Evolutionary conservation across 1,284 basidiomycete genomes (phyloP).

Genomic region (Mrakiaceae sp.): DNA sequence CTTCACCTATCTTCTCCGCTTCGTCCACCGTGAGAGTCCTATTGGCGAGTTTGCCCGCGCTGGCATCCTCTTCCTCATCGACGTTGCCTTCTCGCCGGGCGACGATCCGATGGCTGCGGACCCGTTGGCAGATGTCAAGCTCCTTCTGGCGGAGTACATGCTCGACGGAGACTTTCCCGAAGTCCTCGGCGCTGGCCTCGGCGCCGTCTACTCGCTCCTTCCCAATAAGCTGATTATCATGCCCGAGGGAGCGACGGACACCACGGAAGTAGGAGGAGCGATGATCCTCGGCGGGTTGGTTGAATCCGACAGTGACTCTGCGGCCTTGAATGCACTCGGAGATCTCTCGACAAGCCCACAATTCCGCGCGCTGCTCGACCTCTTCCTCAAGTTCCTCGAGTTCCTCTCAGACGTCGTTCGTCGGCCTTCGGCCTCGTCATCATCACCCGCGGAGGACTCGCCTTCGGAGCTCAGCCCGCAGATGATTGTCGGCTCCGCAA

Average conservation of each 20-base stretch:
- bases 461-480: background rate
- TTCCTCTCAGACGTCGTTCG: constrained; percentile 74
- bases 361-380: constrained; percentile 68
- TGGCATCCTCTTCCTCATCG: constrained; percentile 82
- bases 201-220: constrained; percentile 83
- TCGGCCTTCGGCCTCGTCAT: constrained; percentile 18
- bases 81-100: constrained; percentile 26
- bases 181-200: constrained; percentile 84
- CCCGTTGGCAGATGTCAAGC: constrained; percentile 64
- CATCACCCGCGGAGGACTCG: constrained; percentile 17
- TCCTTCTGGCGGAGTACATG: constrained; percentile 83
- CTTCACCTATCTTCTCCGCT: constrained; percentile 90
- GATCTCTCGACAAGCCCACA: constrained; percentile 52
- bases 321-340: background rate
- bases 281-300: constrained; percentile 53
- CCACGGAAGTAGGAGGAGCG: constrained; percentile 28
- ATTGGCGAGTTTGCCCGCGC: constrained; percentile 90
- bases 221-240: constrained; percentile 72
- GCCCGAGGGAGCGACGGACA: constrained; percentile 39
- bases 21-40: constrained; percentile 85
- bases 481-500: background rate
- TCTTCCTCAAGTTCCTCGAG: constrained; percentile 79
- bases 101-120: constrained; percentile 35
- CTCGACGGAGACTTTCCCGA: constrained; percentile 93
- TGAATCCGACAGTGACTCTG: background rate